A percentile compares a stretch with the other conserved stretches of the same genome.
Conservation (phyloP, 1,284 basidiomycete species). For the Vanrija humicola region DNA sequence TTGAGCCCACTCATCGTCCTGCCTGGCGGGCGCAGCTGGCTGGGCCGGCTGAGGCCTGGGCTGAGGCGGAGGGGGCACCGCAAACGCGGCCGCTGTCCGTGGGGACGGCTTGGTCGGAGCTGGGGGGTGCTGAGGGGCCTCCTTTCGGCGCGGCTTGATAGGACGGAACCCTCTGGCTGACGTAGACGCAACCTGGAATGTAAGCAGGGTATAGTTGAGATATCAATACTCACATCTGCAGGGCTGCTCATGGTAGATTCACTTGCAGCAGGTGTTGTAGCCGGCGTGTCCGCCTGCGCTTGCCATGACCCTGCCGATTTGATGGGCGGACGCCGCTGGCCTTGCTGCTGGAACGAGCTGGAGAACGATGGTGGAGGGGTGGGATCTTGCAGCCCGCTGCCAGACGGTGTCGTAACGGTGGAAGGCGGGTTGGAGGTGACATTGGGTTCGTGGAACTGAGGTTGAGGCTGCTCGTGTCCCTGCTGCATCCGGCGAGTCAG, state of each 20-base stretch:
- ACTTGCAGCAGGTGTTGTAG: slow-evolving; percentile 33
- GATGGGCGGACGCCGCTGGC: too few species aligned
- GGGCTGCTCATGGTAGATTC: slow-evolving; percentile 30
- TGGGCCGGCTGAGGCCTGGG: slow-evolving; percentile 1
- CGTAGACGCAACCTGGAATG: slow-evolving; percentile 9
- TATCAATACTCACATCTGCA: slow-evolving; percentile 22
- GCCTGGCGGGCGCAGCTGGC: slow-evolving; percentile 1
- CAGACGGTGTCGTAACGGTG: background rate
- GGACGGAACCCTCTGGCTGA: slow-evolving; percentile 13
- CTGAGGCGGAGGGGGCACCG: slow-evolving; percentile 1
- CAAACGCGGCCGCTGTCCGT: background rate
- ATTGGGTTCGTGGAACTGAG: background rate
- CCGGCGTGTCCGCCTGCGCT: slow-evolving; percentile 29
- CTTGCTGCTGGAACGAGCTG: too few species aligned
- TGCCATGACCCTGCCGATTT: slow-evolving; percentile 13
- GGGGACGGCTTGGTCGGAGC: slow-evolving; percentile 15
- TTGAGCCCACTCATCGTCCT: slow-evolving; percentile 9
- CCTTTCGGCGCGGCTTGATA: slow-evolving; percentile 22
- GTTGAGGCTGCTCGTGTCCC: slow-evolving; percentile 5
- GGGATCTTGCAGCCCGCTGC: background rate
- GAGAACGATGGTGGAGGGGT: background rate
- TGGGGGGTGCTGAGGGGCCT: slow-evolving; percentile 21
- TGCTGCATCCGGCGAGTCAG: slow-evolving; percentile 36
- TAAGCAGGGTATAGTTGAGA: background rate
- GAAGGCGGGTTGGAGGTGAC: background rate